Evolutionary conservation across 106 monocot species (phyloP).

Genomic region (Acorus calamus): DNA sequence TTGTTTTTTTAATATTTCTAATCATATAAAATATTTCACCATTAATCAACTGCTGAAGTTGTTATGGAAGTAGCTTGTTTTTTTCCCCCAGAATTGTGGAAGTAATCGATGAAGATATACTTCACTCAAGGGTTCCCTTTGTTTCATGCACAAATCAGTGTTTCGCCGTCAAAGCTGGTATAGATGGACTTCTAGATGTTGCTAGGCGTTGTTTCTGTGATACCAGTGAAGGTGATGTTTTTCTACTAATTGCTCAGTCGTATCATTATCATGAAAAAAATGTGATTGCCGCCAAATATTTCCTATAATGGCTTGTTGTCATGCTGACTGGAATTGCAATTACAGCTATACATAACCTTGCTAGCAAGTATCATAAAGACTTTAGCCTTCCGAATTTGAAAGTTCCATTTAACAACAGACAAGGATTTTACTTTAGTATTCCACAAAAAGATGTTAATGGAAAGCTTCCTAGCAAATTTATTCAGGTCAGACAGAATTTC

Average conservation of each 20-base stretch:
- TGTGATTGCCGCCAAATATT: too few relatives aligned
- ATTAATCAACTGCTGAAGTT: not conserved
- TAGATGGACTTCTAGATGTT: conserved; percentile 88
- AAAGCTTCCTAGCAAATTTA: conserved; percentile 81
- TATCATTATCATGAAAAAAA: not conserved
- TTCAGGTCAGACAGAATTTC: conserved; percentile 45
- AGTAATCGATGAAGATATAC: conserved; percentile 80
- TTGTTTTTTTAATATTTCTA: too few relatives aligned
- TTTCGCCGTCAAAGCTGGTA: conserved; percentile 89
- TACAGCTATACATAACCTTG: conserved; percentile 89
- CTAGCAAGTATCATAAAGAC: conserved; percentile 81
- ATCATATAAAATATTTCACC: too few relatives aligned
- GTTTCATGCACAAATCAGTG: conserved; percentile 92
- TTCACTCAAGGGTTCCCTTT: conserved; percentile 92
- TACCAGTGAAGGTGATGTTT: conserved; percentile 87
- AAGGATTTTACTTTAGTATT: conserved; percentile 93
- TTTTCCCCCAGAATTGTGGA: conserved; percentile 54
- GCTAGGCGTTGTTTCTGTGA: conserved; percentile 88
- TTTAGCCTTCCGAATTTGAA: conserved; percentile 84
- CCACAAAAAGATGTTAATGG: conserved; percentile 77
- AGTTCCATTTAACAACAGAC: conserved; percentile 76
- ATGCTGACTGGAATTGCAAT: conserved; percentile 14
- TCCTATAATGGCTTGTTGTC: not conserved
- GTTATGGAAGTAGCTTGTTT: not conserved
- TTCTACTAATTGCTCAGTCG: not conserved